Percentiles rank a stretch among this genome's conserved stretches.
phyloP scores from a whole-genome alignment of 2,329 filamentous ascomycete genomes.

The Exophiala sp. region DNA sequence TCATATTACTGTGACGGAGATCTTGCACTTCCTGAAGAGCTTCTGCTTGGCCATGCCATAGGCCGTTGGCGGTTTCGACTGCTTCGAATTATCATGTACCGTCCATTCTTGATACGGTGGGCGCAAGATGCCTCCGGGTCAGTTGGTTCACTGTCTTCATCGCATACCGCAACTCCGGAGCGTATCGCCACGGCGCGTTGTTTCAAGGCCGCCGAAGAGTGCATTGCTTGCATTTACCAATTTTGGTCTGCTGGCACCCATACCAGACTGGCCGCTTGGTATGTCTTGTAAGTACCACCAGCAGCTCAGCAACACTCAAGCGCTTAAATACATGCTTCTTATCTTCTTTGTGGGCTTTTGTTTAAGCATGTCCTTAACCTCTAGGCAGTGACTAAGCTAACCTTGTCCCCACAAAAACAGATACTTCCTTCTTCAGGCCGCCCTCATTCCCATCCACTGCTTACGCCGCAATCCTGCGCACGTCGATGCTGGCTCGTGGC shows the following conservation, averaged over 20 bases:
- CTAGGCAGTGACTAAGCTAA: too few species aligned
- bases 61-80: conserved; percentile 43
- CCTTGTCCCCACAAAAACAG: neutral
- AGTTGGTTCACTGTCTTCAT: conserved; percentile 20
- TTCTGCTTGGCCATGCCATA: conserved; percentile 37
- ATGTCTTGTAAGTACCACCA: conserved; percentile 34
- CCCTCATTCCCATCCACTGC: conserved; percentile 41
- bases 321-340: too few species aligned
- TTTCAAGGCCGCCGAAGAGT: conserved; percentile 38
- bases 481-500: conserved; percentile 31
- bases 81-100: conserved; percentile 40
- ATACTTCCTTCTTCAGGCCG: conserved; percentile 45
- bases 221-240: conserved; percentile 39
- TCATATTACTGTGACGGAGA: conserved; percentile 37
- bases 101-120: conserved; percentile 35
- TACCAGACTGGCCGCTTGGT: conserved; percentile 42
- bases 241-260: conserved; percentile 39
- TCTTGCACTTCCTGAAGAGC: conserved; percentile 34
- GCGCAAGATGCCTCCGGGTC: conserved; percentile 30
- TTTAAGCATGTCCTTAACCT: too few species aligned
- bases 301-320: too few species aligned
- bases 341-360: too few species aligned
- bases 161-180: conserved; percentile 31
- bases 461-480: conserved; percentile 38
- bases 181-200: conserved; percentile 37